Evolutionary conservation across 2,329 filamentous ascomycete genomes (phyloP).

Genomic region (Leptographium radiaticola): DNA sequence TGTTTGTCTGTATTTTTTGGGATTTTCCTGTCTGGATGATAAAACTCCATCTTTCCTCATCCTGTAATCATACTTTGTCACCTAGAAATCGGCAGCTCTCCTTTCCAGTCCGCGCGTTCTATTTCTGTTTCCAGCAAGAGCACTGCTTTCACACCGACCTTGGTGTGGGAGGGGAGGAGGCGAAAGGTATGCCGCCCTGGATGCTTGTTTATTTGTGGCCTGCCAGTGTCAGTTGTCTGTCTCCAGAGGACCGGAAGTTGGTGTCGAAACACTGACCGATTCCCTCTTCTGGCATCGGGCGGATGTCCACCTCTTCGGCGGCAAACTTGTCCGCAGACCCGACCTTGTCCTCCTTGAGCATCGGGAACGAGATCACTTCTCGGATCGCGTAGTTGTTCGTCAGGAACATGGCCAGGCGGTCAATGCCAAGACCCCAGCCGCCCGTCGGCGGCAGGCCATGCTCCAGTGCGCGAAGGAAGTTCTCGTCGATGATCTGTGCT

Average conservation of each 20-base stretch:
- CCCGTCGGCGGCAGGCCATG: constrained; percentile 68
- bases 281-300: constrained; percentile 22
- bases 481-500: constrained; percentile 91
- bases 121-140: no score
- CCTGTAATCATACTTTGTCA: not conserved
- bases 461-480: constrained; percentile 81
- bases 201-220: not conserved
- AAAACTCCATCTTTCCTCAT: not conserved
- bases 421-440: constrained; percentile 83
- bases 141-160: not conserved
- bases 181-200: not conserved
- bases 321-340: constrained; percentile 34
- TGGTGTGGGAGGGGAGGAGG: not conserved
- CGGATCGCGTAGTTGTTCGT: constrained; percentile 94
- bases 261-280: constrained; percentile 18
- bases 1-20: not conserved
- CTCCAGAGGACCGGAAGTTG: not conserved
- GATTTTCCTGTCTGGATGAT: not conserved
- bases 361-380: constrained; percentile 91
- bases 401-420: constrained; percentile 49
- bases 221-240: not conserved
- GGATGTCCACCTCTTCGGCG: constrained; percentile 19
- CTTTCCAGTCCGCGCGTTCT: not conserved
- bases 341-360: constrained; percentile 77
- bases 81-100: not conserved